Evolutionary conservation across 257 asterid genomes (phyloP).

Genomic region (Lycium ferocissimum): DNA sequence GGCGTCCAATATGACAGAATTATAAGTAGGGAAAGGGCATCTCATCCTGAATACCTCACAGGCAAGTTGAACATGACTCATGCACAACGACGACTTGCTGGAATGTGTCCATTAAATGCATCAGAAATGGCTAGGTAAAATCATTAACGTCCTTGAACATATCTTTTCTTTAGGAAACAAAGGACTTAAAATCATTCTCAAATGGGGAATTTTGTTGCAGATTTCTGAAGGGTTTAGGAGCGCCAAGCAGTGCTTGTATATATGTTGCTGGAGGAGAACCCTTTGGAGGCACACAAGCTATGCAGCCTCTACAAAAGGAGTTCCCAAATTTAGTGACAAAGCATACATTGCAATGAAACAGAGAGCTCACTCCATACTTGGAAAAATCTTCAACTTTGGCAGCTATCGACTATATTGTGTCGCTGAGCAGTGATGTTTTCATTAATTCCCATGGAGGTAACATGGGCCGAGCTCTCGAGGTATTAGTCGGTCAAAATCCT

Average conservation of each 20-base stretch:
- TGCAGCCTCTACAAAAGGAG: slow-evolving; percentile 55
- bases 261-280: slow-evolving; percentile 72
- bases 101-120: slow-evolving; percentile 69
- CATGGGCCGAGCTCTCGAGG: slow-evolving; percentile 75
- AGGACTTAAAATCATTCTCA: background rate
- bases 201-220: slow-evolving; percentile 33
- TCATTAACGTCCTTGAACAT: background rate
- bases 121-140: slow-evolving; percentile 57
- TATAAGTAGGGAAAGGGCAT: slow-evolving; percentile 48
- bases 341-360: slow-evolving; percentile 47
- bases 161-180: background rate
- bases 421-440: slow-evolving; percentile 62
- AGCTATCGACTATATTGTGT: slow-evolving; percentile 69
- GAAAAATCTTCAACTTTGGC: slow-evolving; percentile 58
- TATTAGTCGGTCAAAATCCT: background rate
- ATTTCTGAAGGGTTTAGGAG: slow-evolving; percentile 61
- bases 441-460: slow-evolving; percentile 72
- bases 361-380: slow-evolving; percentile 65
- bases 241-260: slow-evolving; percentile 44
- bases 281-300: slow-evolving; percentile 55
- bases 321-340: slow-evolving; percentile 61
- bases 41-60: slow-evolving; percentile 57
- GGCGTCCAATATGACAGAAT: slow-evolving; percentile 51
- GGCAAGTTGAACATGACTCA: slow-evolving; percentile 53
- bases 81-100: slow-evolving; percentile 56